Conservation (phyloP, 2,329 filamentous ascomycete genomes). For the Pseudogymnoascus sp. region DNA sequence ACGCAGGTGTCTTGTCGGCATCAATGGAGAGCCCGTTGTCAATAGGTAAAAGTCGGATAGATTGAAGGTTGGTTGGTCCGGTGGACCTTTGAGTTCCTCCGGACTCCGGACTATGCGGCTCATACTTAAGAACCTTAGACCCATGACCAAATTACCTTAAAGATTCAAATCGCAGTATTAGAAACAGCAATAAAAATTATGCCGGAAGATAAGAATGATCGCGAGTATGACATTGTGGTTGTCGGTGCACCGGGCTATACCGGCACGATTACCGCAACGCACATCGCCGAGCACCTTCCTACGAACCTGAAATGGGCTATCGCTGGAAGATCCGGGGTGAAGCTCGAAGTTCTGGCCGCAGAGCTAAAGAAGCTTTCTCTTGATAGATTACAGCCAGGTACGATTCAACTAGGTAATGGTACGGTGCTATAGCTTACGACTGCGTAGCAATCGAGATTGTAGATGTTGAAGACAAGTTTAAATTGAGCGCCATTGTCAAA, state of each 20-base stretch:
- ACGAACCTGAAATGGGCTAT: slow-evolving; percentile 81
- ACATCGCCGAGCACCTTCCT: slow-evolving; percentile 62
- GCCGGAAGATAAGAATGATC: slow-evolving; percentile 4
- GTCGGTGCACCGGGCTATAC: slow-evolving; percentile 75
- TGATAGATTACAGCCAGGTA: slow-evolving; percentile 64
- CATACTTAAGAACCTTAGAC: background rate
- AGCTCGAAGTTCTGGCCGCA: slow-evolving; percentile 60
- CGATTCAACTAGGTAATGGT: slow-evolving; percentile 14
- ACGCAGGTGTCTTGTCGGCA: no score
- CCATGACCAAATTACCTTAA: background rate
- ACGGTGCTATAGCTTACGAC: background rate
- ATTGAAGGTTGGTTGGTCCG: background rate
- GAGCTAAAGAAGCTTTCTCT: slow-evolving; percentile 58
- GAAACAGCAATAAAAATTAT: background rate
- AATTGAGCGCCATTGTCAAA: slow-evolving; percentile 42
- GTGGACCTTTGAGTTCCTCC: background rate
- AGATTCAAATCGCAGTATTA: background rate
- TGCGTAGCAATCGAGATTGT: slow-evolving; percentile 43
- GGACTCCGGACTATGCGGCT: background rate
- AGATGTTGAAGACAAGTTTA: slow-evolving; percentile 33
- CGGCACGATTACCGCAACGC: slow-evolving; percentile 65
- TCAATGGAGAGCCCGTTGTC: no score
- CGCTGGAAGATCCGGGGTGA: slow-evolving; percentile 67
- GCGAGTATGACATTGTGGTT: slow-evolving; percentile 55
- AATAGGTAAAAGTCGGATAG: background rate